Conservation (phyloP, 148 eudicot genomes). For the Nyssa sinensis region DNA sequence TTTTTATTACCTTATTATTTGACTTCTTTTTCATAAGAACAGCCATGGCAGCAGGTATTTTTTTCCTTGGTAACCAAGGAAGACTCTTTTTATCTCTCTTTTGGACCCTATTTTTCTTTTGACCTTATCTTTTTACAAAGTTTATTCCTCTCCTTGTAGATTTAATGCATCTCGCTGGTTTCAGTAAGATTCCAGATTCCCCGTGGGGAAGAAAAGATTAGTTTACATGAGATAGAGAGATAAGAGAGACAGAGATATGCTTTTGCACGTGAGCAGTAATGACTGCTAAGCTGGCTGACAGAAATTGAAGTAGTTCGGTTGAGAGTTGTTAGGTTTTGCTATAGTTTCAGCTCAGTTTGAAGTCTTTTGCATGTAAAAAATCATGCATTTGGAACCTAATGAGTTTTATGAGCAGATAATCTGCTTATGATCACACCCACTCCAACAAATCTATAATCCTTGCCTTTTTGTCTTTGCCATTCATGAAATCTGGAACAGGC, state of each 20-base stretch:
- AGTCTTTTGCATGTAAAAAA: background rate
- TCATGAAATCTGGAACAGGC: slow-evolving; percentile 8
- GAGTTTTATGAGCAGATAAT: slow-evolving; percentile 9
- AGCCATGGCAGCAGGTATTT: too few species aligned
- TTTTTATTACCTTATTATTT: background rate
- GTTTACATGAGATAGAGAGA: background rate
- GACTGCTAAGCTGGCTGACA: slow-evolving; percentile 18
- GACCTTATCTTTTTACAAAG: slow-evolving; percentile 19
- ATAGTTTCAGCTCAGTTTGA: slow-evolving; percentile 6
- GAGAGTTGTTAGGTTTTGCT: slow-evolving; percentile 18
- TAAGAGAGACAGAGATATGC: background rate
- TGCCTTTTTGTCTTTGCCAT: slow-evolving; percentile 2
- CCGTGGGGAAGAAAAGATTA: background rate
- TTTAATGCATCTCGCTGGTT: background rate
- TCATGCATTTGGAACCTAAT: background rate
- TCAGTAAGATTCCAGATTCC: background rate
- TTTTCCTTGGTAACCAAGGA: too few species aligned
- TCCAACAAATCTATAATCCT: background rate
- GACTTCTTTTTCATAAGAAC: too few species aligned
- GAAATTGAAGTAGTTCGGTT: slow-evolving; percentile 19
- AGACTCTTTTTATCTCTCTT: background rate
- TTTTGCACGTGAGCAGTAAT: slow-evolving; percentile 27
- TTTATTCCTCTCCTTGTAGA: slow-evolving; percentile 24
- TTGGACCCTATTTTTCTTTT: slow-evolving; percentile 18
- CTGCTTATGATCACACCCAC: slow-evolving; percentile 3